Base-by-base conservation (phyloP, 352 stramenopile genomes). In the Phytopythium chamaehyphon region DNA sequence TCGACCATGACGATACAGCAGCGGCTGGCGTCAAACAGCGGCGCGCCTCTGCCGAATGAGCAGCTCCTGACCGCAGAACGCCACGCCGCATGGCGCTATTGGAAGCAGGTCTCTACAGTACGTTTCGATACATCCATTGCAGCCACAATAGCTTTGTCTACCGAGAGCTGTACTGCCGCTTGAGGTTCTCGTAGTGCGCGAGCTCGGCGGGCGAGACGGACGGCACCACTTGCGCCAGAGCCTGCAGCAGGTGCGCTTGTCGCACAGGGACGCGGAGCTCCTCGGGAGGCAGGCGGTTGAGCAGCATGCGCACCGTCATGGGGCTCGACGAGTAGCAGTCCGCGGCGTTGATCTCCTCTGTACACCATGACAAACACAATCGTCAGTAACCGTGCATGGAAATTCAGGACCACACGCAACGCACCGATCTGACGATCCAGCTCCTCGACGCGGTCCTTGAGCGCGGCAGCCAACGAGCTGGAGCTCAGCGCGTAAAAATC, bases 131-230 rank as follows among this genome's bases (percentile, higher is more conserved):
- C 28, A 33, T 33, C 9, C 28, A 33, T 33, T 33, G 28, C 28
- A 5, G 26, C 6, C 6, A 18, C 37, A 7, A 42, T n/a, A 40
- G 39, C 51, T 48, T 45, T 47, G 47, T 60, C 66, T 86, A 65
- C 19, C 66, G 77, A 8, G 76, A 90, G 53, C 76, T 95, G 65
- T 92, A 96, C 71, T 96, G 80, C 42, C 80, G 59, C 44, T 86
- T 86, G 31, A 96, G 70, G 22, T 77, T 81, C 54, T 96, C 88
- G 62, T 96, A 96, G 55, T 96, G 88, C 37, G 64, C 55, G 38
- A 96, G 74, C 63, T 96, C 88, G 8, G 84, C 81, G 2, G 76
- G 64, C 8, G 86, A 95, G 22, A 96, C 88, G 1, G 88, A 96
- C 51, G 88, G 86, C 51, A 86, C 69, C 2, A 96, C 72, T 26